Base-by-base conservation (phyloP, 148 eudicot species). In the Mesembryanthemum crystallinum region DNA sequence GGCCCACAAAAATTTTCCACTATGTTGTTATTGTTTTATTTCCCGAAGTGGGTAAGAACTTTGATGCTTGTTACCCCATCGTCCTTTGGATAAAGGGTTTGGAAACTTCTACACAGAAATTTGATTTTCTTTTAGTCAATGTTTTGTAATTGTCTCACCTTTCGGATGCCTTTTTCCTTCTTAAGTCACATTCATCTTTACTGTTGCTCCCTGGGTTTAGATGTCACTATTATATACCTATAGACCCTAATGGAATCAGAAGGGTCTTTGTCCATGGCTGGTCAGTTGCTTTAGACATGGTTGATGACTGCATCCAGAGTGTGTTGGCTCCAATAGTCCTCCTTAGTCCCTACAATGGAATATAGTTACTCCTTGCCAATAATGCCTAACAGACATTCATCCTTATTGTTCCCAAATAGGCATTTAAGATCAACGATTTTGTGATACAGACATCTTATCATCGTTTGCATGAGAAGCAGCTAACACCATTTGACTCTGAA, bases 391-490 rank as follows among this genome's bases (percentile, higher is more conserved):
- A 7, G 7, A 60, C 54, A 12, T 12, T 27, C 20, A 43, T 20
- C 28, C 24, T 32, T 42, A 7, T 14, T 33, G 43, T 42, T 43
- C 20, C 25, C 18, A 51, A 51, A 52, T 67, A 28, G 72, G 64
- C 32, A 32, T 69, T 37, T 24, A 21, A 52, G 64, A 67, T 75
- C 27, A 54, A 45, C 52, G 35, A 43, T 69, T 74, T 74, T 77
- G 28, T 79, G 55, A 61, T 57, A 49, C 37, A 65, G 47, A 64
- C 49, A 71, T 68, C 73, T 73, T 79, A 45, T 49, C 59, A 51
- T 54, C 42, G 7, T 61, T 70, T 69, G 71, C 75, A 27, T 75
- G 79, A 63, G 58, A 70, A 75, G 70, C 75, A 69, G 59, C 73
- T 67, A 37, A 52, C 72, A 49, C 30, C 30, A 33, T 55, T 76